Evolutionary conservation across 345 rosid genomes (phyloP), one percentile per base, ranked within the genome.

Genomic region (Gossypium thurberi): DNA sequence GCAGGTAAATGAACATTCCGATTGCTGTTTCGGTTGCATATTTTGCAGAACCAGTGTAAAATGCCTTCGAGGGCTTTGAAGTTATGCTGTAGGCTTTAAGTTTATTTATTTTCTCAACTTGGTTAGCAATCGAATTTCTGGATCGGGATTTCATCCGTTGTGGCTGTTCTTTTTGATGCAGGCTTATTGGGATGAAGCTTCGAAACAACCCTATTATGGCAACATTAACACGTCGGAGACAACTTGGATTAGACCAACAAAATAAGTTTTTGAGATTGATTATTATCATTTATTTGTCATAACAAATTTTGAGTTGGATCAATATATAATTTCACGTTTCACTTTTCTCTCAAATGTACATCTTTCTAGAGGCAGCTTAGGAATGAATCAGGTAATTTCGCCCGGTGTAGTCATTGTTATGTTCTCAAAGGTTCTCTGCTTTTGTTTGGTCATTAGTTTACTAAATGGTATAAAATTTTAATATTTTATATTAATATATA

Each of bases 111-210:
- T 42, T 64, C 68, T 42, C 4, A 33, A 33, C 40, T 33, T 33
- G 40, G 7, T 33, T 33, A 33, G 40, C 40, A 33, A 23, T 25
- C 15, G 6, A 6, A 44, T 44, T 65, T 44, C 18, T 21, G 33
- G 5, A 3, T 23, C n/a, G 8, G 17, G 46, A 47, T 33, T 15
- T 61, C 59, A 26, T 26, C 14, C 15, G 12, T 62, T 37, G n/a
- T 15, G 10, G 4, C 37, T 20, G 37, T 50, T 52, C 11, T 28
- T 33, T 37, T 58, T 6, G 62, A 11, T 17, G 7, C 82, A 87
- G 94, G 88, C 83, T 8, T 85, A 83, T 70, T 86, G 82, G 87
- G 94, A 90, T 58, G 89, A 82, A 79, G 76, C 84, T 8, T 86
- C 87, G 5, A 86, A 86, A 74, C 84, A 84, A 79, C 86, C 86